Conservation (phyloP, 2,329 filamentous ascomycete genomes). For the Chaetomiaceae sp. region DNA sequence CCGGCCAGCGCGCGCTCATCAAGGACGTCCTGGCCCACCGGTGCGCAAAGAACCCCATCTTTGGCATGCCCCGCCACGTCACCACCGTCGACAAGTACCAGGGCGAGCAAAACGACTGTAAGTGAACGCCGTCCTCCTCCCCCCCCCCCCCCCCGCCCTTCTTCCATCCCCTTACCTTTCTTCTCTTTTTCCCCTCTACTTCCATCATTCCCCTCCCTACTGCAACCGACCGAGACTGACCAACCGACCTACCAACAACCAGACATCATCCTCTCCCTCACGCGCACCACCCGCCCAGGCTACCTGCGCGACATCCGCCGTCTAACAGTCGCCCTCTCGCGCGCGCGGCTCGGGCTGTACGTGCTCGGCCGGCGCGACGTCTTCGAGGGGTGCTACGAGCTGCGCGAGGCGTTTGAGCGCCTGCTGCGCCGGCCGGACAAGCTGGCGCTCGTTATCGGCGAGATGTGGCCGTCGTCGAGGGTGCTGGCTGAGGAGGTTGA, state of each 20-base stretch:
- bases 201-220: no score
- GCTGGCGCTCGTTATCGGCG: slow-evolving; percentile 73
- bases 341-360: slow-evolving; percentile 86
- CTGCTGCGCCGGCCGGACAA: slow-evolving; percentile 64
- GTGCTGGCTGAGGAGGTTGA: slow-evolving; percentile 41
- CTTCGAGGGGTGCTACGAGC: slow-evolving; percentile 84
- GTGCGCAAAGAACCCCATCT: slow-evolving; percentile 76
- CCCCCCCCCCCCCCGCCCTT: no score
- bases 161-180: neutral
- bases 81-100: slow-evolving; percentile 98
- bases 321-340: slow-evolving; percentile 88
- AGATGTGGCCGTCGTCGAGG: slow-evolving; percentile 73
- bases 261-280: slow-evolving; percentile 93
- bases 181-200: no score
- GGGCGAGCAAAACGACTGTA: slow-evolving; percentile 98
- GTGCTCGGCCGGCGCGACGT: slow-evolving; percentile 82
- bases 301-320: slow-evolving; percentile 92
- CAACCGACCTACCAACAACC: no score
- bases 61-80: slow-evolving; percentile 83
- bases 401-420: slow-evolving; percentile 78
- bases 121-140: slow-evolving; percentile 38
- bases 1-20: slow-evolving; percentile 84
- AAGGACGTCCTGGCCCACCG: slow-evolving; percentile 79
- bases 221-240: no score
- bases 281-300: slow-evolving; percentile 80